Conservation (phyloP, 768 basidiomycete species). For the Ramaria rubella region DNA sequence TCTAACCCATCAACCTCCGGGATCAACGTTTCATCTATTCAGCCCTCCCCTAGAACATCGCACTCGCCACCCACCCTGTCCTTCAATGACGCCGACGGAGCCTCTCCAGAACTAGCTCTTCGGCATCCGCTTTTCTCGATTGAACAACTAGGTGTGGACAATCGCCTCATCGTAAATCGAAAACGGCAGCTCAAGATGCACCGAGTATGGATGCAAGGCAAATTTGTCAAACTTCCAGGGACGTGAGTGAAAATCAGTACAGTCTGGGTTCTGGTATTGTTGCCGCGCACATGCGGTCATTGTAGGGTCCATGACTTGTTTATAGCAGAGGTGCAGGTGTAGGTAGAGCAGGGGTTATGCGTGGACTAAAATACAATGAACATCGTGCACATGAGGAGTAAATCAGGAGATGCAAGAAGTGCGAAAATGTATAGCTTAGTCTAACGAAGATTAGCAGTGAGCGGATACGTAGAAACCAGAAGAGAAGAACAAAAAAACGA, state of each 20-base stretch:
- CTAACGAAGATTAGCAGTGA: neutral
- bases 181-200: slow-evolving; percentile 97
- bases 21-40: neutral
- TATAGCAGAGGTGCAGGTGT: too few species aligned
- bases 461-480: neutral
- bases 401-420: neutral
- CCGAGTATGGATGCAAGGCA: slow-evolving; percentile 89
- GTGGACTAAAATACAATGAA: neutral
- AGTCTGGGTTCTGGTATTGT: neutral
- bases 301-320: neutral
- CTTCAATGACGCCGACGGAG: slow-evolving; percentile 14
- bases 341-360: slow-evolving; percentile 1
- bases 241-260: neutral
- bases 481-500: neutral
- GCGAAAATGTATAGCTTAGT: slow-evolving; percentile 1
- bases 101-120: slow-evolving; percentile 27
- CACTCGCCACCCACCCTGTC: slow-evolving; percentile 4
- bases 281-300: neutral
- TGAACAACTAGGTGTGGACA: slow-evolving; percentile 84
- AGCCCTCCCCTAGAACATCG: slow-evolving; percentile 11
- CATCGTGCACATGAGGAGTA: neutral
- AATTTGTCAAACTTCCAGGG: slow-evolving; percentile 51
- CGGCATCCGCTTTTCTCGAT: slow-evolving; percentile 65
- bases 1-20: slow-evolving; percentile 10
- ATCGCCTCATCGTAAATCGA: slow-evolving; percentile 85